Evolutionary conservation across 148 eudicot species (phyloP), one percentile per base, ranked within the genome.

Genomic region (Talinum fruticosum): DNA sequence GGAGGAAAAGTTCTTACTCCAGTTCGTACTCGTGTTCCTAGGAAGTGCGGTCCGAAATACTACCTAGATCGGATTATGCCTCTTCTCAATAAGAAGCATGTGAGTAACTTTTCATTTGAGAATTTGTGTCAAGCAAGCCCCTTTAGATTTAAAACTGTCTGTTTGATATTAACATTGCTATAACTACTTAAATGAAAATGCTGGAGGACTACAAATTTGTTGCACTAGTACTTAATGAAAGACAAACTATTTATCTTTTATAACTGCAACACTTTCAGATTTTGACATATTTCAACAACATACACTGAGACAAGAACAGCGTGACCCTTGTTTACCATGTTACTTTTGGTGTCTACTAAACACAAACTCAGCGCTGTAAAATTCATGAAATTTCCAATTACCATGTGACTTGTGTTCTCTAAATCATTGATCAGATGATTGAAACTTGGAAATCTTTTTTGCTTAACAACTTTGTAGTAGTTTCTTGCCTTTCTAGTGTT

Each of bases 21-120:
- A 34, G 69, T 80, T 70, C 84, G 71, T 45, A 87, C 85, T 44
- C 96, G 91, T 49, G 93, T 87, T 73, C 94, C 96, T 15, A 83
- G 98, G 78, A 93, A 91, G 80, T 90, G 90, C 77, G 78, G 70
- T 82, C 82, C 89, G 32, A 71, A 78, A 38, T 90, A 94, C 89
- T 93, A 93, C 76, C 51, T 79, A 32, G 79, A 69, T 57, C 91
- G 90, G 71, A 82, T 93, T 67, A 79, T 91, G 78, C 96, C 98
- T 72, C 81, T 90, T 80, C 88, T 91, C 47, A 79, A 81, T 2
- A 88, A 91, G 78, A 93, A 93, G 62, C 86, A 84, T 86, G 97
- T 93, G 81, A 77, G 97, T 84, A 6, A 18, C 13, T 30, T 44
- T 78, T 74, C 69, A 16, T 34, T 30, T 41, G 79, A 18, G 13